phyloP scores from a whole-genome alignment of 2,329 filamentous ascomycete genomes.

The Paracoccidioides brasiliensis region DNA sequence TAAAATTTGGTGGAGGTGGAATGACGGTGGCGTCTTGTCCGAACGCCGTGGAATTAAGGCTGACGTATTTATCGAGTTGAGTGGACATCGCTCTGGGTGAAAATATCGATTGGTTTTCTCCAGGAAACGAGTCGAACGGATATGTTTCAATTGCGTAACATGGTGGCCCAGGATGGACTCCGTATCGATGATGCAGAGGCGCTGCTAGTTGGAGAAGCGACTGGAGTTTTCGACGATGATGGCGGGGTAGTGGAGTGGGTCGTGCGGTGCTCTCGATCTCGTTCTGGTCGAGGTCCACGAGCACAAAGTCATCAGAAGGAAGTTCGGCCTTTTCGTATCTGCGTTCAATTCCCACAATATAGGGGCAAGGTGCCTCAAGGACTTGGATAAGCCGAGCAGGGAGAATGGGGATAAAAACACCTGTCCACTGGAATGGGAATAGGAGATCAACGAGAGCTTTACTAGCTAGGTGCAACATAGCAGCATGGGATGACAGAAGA shows the following conservation, averaged over 20 bases:
- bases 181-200: conserved; percentile 75
- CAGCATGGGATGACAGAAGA: conserved; percentile 84
- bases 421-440: conserved; percentile 85
- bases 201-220: conserved; percentile 81
- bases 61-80: conserved; percentile 71
- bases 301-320: conserved; percentile 87
- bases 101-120: conserved; percentile 72
- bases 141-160: conserved; percentile 88
- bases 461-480: conserved; percentile 89
- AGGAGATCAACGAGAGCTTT: conserved; percentile 74
- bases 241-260: conserved; percentile 68
- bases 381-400: conserved; percentile 79
- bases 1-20: conserved; percentile 61
- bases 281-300: conserved; percentile 87
- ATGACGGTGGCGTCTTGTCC: conserved; percentile 47
- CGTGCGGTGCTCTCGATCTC: conserved; percentile 71
- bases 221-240: conserved; percentile 78
- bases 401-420: conserved; percentile 84
- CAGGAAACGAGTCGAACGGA: conserved; percentile 78
- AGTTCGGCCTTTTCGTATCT: conserved; percentile 54
- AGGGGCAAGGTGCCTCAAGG: conserved; percentile 87
- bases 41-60: conserved; percentile 80
- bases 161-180: conserved; percentile 76
- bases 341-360: conserved; percentile 90
- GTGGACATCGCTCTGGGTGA: conserved; percentile 55